Evolutionary conservation across 1,284 basidiomycete species (phyloP), one percentile per base, ranked within the genome.

Genomic region (Singerocomus rubriflavus): DNA sequence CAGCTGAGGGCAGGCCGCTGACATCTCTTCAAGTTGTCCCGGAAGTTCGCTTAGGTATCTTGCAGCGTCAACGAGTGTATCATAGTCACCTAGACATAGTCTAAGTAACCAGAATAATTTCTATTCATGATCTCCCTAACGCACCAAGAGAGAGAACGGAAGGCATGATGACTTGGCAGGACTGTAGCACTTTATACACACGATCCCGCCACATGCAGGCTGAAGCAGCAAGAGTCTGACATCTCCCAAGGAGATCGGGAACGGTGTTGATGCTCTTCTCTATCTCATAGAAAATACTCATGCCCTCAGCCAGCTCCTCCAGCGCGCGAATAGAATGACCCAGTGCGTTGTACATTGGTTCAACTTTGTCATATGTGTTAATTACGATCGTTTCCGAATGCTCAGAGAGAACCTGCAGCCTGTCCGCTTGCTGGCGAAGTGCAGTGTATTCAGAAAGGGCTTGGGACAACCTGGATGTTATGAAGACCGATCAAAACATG

Each of bases 301-400:
- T 63, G 21, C 66, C 71, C 29, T 68, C 63, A 17, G 52, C 56
- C 13, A 75, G 59, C 52, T 85, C 82, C 7, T 71, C 66, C 34
- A 71, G 67, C 17, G 74, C 56, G 12, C 58, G 50, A 21, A 61
- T 47, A 16, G 75, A 54, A 46, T 71, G 59, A 11, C 51, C 41
- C 9, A 68, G 40, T 6, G 72, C 54, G n/a, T 66, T 57, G 9
- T 49, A 33, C 48, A 68, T 51, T 6, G 27, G 67, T 70, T 34
- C 68, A 57, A 44, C 62, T 25, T 55, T 30, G 37, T 48, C 39
- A 32, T 36, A 40, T 30, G 25, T 33, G 17, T 58, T 55, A 14
- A 67, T 48, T 1, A 33, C 30, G 44, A 67, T 46, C 25, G 65
- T 60, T 34, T 66, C 55, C 1, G 59, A 30, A 36, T 54, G 44